These are phyloP conservation scores for Brassica hybrid DNA, from an alignment of 441 rosid species.

Conservation along the genomic window DNA sequence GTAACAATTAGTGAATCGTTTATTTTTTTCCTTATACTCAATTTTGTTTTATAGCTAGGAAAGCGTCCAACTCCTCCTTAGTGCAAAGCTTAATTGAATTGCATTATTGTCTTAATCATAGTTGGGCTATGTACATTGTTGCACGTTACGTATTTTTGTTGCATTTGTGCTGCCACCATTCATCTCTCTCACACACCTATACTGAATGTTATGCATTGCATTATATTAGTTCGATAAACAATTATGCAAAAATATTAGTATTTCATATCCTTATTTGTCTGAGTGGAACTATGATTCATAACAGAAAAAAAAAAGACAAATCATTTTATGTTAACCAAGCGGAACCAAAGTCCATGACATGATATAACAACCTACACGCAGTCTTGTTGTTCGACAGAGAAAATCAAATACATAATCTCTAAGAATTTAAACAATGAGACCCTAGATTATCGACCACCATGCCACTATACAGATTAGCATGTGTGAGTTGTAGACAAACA, in stretches of 20 bases:
- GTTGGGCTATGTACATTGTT: neutral
- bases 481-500: neutral
- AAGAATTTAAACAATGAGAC: neutral
- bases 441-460: neutral
- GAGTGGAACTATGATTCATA: neutral
- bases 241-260: neutral
- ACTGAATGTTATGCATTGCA: neutral
- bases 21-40: neutral
- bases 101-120: constrained; percentile 13
- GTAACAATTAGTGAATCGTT: neutral
- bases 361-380: no score
- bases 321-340: no score
- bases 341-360: no score
- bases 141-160: constrained; percentile 16
- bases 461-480: neutral
- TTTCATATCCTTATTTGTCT: neutral
- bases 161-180: constrained; percentile 9
- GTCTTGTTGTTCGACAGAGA: neutral
- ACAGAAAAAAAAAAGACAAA: no score
- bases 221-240: no score
- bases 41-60: neutral
- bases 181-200: neutral
- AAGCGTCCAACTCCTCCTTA: neutral
- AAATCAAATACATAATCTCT: neutral
- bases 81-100: neutral